Conservation (phyloP, 345 rosid species). For the Firmiana major region DNA sequence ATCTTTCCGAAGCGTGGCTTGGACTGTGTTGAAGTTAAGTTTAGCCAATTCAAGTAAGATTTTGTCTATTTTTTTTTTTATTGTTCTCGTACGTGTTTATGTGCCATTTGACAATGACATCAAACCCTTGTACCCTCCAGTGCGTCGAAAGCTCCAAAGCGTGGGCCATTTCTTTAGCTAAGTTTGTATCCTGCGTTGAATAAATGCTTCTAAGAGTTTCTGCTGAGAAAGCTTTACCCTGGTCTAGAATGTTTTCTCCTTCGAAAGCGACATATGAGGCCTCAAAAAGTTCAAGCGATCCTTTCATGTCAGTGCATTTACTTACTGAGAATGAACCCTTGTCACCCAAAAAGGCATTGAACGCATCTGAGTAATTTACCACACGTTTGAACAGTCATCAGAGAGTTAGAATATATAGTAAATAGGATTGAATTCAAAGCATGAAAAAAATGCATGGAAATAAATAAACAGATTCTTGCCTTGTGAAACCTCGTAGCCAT, state of each 20-base stretch:
- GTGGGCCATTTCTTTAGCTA: slow-evolving; percentile 15
- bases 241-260: slow-evolving; percentile 30
- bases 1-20: slow-evolving; percentile 45
- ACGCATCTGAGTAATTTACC: slow-evolving; percentile 25
- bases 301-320: slow-evolving; percentile 22
- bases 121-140: slow-evolving; percentile 46
- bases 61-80: neutral
- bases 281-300: slow-evolving; percentile 39
- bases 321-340: slow-evolving; percentile 10
- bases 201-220: slow-evolving; percentile 4
- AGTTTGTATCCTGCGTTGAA: neutral
- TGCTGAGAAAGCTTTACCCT: slow-evolving; percentile 24
- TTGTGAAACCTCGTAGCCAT: slow-evolving; percentile 41
- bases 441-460: too few species aligned
- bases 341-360: slow-evolving; percentile 28
- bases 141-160: slow-evolving; percentile 41
- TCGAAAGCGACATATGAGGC: slow-evolving; percentile 41
- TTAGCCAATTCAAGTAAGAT: slow-evolving; percentile 32
- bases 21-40: slow-evolving; percentile 43
- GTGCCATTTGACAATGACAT: slow-evolving; percentile 45
- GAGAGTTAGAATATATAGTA: neutral
- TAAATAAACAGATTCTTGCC: slow-evolving; percentile 21
- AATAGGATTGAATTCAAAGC: neutral
- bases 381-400: neutral
- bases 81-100: slow-evolving; percentile 15